A percentile compares a stretch with the other conserved stretches of the same genome.
phyloP scores from a whole-genome alignment of 306 rosid genomes.

The Albizia julibrissin region DNA sequence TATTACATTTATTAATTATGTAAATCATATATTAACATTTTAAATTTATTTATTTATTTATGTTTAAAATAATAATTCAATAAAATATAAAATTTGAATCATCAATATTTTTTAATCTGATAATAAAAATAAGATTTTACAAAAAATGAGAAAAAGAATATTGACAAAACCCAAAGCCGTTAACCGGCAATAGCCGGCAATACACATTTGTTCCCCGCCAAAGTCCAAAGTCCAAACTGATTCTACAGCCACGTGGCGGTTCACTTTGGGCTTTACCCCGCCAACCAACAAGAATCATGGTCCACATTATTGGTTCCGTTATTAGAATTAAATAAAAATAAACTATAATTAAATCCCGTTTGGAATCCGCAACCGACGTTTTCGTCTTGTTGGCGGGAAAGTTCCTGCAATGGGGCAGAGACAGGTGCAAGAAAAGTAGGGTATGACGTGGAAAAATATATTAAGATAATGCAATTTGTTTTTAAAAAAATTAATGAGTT shows the following conservation, averaged over 20 bases:
- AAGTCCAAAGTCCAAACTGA: not conserved
- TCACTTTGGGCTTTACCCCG: not conserved
- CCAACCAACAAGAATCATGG: not conserved
- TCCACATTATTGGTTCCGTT: not conserved
- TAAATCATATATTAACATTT: no score
- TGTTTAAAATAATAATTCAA: no score
- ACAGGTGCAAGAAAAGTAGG: not conserved
- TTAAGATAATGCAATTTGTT: not conserved
- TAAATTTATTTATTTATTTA: no score
- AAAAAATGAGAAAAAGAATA: no score
- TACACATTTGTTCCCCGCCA: not conserved
- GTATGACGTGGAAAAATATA: conserved; percentile 8
- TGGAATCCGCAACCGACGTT: conserved; percentile 30
- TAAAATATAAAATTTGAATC: no score
- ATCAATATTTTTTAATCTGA: no score
- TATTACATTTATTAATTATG: no score
- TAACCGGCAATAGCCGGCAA: not conserved
- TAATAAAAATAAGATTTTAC: rapidly evolving
- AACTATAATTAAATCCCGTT: conserved; percentile 11
- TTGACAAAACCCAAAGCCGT: rapidly evolving
- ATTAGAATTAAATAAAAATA: not conserved
- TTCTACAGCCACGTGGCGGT: conserved; percentile 33
- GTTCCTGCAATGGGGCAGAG: not conserved
- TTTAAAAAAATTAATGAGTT: no score
- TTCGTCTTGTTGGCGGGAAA: not conserved